phyloP scores from a whole-genome alignment of 169 alveolate species.

The Plasmodium chabaudi region DNA sequence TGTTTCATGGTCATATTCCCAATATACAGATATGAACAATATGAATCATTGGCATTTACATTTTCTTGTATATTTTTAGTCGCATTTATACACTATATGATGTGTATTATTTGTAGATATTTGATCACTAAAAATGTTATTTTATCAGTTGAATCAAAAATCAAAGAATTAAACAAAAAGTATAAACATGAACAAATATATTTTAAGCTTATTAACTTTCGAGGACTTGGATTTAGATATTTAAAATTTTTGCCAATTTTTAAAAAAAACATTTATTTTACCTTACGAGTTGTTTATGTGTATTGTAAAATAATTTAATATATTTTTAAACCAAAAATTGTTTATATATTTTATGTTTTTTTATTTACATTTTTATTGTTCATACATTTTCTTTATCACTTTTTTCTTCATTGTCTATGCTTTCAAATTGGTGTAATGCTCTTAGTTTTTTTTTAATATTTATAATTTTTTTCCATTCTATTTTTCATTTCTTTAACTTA shows the following conservation, averaged over 20 bases:
- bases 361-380: not conserved
- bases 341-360: not conserved
- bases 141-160: conserved; percentile 14
- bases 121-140: conserved; percentile 47
- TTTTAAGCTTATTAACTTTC: conserved; percentile 57
- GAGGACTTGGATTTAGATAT: conserved; percentile 46
- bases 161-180: conserved; percentile 27
- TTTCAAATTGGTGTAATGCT: conserved; percentile 52
- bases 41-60: conserved; percentile 12
- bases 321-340: not conserved
- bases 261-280: conserved; percentile 7
- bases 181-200: conserved; percentile 45
- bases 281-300: conserved; percentile 42
- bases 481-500: conserved; percentile 45
- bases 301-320: conserved; percentile 29
- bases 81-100: conserved; percentile 43
- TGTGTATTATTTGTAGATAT: conserved; percentile 39
- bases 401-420: conserved; percentile 5
- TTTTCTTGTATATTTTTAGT: conserved; percentile 32
- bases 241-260: conserved; percentile 15
- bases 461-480: conserved; percentile 49
- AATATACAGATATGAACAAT: conserved; percentile 5
- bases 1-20: conserved; percentile 4
- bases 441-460: conserved; percentile 30
- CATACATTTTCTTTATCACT: not conserved